Evolutionary conservation across 108 stramenopile genomes (phyloP).

Genomic region (Skeletonema potamos): DNA sequence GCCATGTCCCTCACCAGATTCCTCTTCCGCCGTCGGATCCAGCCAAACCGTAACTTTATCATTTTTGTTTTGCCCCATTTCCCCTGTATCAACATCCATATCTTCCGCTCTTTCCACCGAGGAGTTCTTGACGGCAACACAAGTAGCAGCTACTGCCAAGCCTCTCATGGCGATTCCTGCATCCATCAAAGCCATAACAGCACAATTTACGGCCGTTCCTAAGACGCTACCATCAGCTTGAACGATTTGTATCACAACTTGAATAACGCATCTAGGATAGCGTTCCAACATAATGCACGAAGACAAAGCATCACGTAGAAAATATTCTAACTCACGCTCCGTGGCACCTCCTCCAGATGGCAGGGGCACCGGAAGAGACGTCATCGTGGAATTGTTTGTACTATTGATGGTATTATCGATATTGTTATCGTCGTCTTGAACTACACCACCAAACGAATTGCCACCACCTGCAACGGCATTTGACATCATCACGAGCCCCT

Average conservation of each 20-base stretch:
- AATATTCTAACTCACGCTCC: slow-evolving; percentile 60
- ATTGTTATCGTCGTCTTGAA: background rate
- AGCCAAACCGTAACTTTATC: slow-evolving; percentile 32
- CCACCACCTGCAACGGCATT: slow-evolving; percentile 2
- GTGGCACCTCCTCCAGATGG: slow-evolving; percentile 46
- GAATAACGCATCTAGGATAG: slow-evolving; percentile 72
- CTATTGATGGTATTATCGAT: slow-evolving; percentile 6
- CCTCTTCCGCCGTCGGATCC: slow-evolving; percentile 51
- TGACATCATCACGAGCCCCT: slow-evolving; percentile 34
- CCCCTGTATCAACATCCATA: background rate
- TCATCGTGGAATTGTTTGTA: slow-evolving; percentile 7
- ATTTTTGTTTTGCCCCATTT: background rate
- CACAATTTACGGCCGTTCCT: slow-evolving; percentile 67
- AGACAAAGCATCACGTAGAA: slow-evolving; percentile 54
- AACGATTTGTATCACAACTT: slow-evolving; percentile 73
- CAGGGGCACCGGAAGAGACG: slow-evolving; percentile 8
- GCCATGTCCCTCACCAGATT: slow-evolving; percentile 41
- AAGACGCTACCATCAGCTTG: slow-evolving; percentile 76
- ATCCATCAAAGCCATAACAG: slow-evolving; percentile 84
- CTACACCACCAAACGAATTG: slow-evolving; percentile 3
- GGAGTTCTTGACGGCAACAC: slow-evolving; percentile 35
- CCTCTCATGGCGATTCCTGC: slow-evolving; percentile 78
- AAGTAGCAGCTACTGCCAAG: slow-evolving; percentile 80
- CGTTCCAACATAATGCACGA: slow-evolving; percentile 50
- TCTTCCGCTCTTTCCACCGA: background rate